Conservation (phyloP, 2,329 filamentous ascomycete genomes). For the Fusarium keratoplasticum region DNA sequence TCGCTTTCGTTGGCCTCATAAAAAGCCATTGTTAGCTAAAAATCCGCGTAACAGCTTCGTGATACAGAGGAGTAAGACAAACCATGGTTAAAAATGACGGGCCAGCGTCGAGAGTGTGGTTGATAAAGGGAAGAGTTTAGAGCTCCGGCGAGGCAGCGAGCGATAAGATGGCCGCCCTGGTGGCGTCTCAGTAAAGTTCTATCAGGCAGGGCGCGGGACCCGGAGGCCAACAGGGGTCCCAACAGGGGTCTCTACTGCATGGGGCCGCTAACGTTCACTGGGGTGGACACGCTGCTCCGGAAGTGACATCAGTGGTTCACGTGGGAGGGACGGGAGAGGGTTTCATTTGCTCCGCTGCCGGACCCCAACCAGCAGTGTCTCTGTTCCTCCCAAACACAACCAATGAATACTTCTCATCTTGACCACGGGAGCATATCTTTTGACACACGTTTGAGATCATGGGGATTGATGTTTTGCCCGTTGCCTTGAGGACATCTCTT, state of each 20-base stretch:
- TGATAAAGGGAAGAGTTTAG: neutral
- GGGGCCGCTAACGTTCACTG: conserved; percentile 5
- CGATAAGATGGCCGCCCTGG: conserved; percentile 9
- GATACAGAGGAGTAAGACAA: conserved; percentile 11
- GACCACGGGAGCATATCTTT: conserved; percentile 32
- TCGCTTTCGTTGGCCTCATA: conserved; percentile 55
- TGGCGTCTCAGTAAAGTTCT: conserved; percentile 12
- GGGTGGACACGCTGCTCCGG: neutral
- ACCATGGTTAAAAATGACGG: conserved; percentile 27
- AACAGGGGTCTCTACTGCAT: conserved; percentile 11
- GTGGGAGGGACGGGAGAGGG: conserved; percentile 21
- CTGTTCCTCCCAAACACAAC: conserved; percentile 5
- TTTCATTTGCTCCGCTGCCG: conserved; percentile 8
- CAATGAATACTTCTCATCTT: conserved; percentile 22
- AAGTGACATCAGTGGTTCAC: conserved; percentile 33
- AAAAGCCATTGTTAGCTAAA: conserved; percentile 30
- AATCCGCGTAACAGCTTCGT: neutral
- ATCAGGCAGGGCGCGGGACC: conserved; percentile 13
- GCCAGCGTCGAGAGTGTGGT: neutral
- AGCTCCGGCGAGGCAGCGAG: conserved; percentile 6
- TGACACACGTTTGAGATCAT: conserved; percentile 24
- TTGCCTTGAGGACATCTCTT: neutral
- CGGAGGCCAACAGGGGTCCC: neutral
- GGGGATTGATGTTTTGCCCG: conserved; percentile 19
- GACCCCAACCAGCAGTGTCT: neutral